These are phyloP conservation scores for Phytophthora pisi DNA, from an alignment of 352 stramenopile species.

Conservation along the genomic window DNA sequence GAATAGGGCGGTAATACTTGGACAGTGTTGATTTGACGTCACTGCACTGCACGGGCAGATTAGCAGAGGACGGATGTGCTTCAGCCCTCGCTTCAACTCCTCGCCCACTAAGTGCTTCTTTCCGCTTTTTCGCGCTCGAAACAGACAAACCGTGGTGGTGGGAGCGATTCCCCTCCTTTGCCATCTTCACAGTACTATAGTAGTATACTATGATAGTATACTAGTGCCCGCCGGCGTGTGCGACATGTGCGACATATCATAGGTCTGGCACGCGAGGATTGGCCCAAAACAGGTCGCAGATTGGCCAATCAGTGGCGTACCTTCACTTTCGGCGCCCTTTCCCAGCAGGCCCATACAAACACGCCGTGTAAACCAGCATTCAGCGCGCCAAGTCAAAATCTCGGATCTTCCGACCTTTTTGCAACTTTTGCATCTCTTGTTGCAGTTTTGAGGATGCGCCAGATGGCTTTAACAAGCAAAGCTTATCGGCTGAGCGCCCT, in stretches of 20 bases:
- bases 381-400: slow-evolving; percentile 24
- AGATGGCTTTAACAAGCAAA: slow-evolving; percentile 25
- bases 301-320: slow-evolving; percentile 8
- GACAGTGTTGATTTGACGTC: too few species aligned
- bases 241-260: slow-evolving; percentile 33
- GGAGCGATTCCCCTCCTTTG: not conserved
- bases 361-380: slow-evolving; percentile 30
- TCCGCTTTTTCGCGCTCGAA: too few species aligned
- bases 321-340: slow-evolving; percentile 26
- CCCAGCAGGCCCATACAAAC: slow-evolving; percentile 12
- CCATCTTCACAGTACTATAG: not conserved
- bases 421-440: too few species aligned
- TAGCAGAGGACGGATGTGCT: too few species aligned
- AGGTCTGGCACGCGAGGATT: slow-evolving; percentile 18
- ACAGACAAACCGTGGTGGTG: not conserved
- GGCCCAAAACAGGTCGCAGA: slow-evolving; percentile 5
- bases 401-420: slow-evolving; percentile 32
- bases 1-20: too few species aligned
- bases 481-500: not conserved
- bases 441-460: slow-evolving; percentile 2
- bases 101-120: too few species aligned
- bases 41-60: too few species aligned
- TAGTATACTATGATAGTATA: slow-evolving; percentile 11
- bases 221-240: not conserved
- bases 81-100: too few species aligned